Evolutionary conservation across 345 rosid genomes (phyloP), one percentile per base, ranked within the genome.

Genomic region (Boechera divaricarpa): DNA sequence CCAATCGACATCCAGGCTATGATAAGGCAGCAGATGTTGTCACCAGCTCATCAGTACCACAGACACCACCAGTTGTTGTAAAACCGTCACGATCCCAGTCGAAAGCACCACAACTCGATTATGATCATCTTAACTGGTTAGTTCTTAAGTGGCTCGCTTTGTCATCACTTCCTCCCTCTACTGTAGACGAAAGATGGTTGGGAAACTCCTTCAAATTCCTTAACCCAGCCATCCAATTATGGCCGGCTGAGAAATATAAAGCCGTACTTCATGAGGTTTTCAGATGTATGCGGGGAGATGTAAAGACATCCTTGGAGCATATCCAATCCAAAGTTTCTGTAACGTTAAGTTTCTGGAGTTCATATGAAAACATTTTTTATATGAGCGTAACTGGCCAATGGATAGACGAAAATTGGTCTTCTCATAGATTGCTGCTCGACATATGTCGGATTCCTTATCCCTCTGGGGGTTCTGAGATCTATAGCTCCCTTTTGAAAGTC

Each of bases 81-180:
- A 90, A 88, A 79, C 89, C 86, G 71, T 57, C 89, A 72, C 90
- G 81, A 70, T 73, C 78, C 47, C 93, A 83, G 13, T 85, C 77
- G 24, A 89, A 87, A 79, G 64, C 85, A 7, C 64, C 77, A 0
- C 93, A 83, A 53, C 84, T 94, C 76, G 97, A 94, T 70, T 90
- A 87, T 67, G 97, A 92, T 89, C 93, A 92, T 83, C 82, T 92
- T 38, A 94, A 94, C 80, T 94, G 98, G 98, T 81, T 92, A 76
- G 82, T 92, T 62, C 85, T 94, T 77, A 90, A 87, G 84, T 94
- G 98, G 98, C 86, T 94, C 5, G 70, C 90, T 77, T 74, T 86
- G 67, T 87, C 92, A 49, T 85, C 95, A 52, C 90, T 94, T 54
- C 95, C 97, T 75, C 96, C 96, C 69, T 87, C 95, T 29, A 89